A percentile compares a stretch with the other conserved stretches of the same genome.
Conservation (phyloP, 2,329 filamentous ascomycete species). For the Lasiodiplodia gonubiensis region DNA sequence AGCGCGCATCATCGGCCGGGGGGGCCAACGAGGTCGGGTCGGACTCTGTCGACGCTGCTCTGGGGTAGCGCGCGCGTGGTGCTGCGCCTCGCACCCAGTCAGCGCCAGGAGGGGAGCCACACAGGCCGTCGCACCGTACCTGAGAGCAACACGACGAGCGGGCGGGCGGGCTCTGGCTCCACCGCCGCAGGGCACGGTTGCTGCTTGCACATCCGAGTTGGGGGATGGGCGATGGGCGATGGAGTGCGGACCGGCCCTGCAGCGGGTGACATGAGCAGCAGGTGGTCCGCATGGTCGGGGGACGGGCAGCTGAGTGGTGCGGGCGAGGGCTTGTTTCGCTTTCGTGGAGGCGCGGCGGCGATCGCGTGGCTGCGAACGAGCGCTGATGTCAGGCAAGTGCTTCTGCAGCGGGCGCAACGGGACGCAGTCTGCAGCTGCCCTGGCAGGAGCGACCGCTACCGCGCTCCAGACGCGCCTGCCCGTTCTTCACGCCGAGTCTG, state of each 20-base stretch:
- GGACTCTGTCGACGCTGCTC: background rate
- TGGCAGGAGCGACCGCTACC: background rate
- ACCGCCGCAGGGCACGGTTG: background rate
- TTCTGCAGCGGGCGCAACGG: slow-evolving; percentile 10
- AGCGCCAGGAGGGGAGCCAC: slow-evolving; percentile 17
- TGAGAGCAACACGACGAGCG: slow-evolving; percentile 9
- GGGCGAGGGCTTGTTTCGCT: too few species aligned
- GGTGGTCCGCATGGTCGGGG: slow-evolving; percentile 1
- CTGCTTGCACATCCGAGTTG: background rate
- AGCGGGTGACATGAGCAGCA: slow-evolving; percentile 23
- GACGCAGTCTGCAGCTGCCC: background rate
- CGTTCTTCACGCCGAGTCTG: slow-evolving; percentile 1
- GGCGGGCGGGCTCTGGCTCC: background rate
- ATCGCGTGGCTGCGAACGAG: background rate
- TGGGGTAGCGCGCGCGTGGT: slow-evolving; percentile 7
- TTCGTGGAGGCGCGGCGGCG: slow-evolving; percentile 21
- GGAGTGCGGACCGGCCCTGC: slow-evolving; percentile 7
- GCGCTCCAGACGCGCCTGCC: too few species aligned
- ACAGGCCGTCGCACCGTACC: slow-evolving; percentile 14
- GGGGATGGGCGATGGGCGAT: background rate
- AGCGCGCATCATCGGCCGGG: slow-evolving; percentile 23
- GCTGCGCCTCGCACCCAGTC: slow-evolving; percentile 23
- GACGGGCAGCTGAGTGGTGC: slow-evolving; percentile 21
- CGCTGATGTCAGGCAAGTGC: slow-evolving; percentile 25
- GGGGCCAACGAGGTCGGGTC: background rate